Evolutionary conservation across 2,329 filamentous ascomycete species (phyloP).

Genomic region (Fusarium torulosum): DNA sequence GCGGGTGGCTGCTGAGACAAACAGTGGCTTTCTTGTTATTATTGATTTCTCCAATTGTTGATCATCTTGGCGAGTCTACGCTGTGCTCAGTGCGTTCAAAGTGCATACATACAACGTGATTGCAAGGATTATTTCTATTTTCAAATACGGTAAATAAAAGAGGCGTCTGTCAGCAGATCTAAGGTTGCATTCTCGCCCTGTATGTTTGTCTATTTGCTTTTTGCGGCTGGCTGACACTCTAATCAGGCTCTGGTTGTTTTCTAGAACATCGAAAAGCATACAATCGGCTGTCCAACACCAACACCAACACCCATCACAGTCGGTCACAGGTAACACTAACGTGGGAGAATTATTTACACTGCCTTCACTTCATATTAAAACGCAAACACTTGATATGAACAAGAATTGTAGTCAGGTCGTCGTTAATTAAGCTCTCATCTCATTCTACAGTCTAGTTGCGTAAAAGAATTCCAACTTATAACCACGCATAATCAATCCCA

Average conservation of each 20-base stretch:
- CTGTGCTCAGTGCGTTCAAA: background rate
- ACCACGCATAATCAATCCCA: background rate
- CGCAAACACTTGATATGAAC: background rate
- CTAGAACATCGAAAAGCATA: background rate
- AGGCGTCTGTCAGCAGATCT: slow-evolving; percentile 4
- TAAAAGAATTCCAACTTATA: background rate
- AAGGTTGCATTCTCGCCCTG: background rate
- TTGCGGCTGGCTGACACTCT: slow-evolving; percentile 3
- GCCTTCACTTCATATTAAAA: background rate
- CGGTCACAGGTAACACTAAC: too few species aligned
- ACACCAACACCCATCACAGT: too few species aligned
- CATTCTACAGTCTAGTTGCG: slow-evolving; percentile 12
- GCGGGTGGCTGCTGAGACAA: slow-evolving; percentile 27
- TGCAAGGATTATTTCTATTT: background rate
- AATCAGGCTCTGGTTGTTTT: background rate
- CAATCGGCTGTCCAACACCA: background rate
- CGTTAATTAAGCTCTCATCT: slow-evolving; percentile 10
- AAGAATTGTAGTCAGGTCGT: background rate
- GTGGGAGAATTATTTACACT: background rate
- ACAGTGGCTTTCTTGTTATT: slow-evolving; percentile 1
- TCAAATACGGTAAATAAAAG: background rate
- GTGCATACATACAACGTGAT: background rate
- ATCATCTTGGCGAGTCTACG: background rate
- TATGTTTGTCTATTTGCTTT: background rate
- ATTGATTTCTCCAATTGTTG: slow-evolving; percentile 10